phyloP scores from a whole-genome alignment of 2,329 filamentous ascomycete genomes.

The Fusarium incarnatum region DNA sequence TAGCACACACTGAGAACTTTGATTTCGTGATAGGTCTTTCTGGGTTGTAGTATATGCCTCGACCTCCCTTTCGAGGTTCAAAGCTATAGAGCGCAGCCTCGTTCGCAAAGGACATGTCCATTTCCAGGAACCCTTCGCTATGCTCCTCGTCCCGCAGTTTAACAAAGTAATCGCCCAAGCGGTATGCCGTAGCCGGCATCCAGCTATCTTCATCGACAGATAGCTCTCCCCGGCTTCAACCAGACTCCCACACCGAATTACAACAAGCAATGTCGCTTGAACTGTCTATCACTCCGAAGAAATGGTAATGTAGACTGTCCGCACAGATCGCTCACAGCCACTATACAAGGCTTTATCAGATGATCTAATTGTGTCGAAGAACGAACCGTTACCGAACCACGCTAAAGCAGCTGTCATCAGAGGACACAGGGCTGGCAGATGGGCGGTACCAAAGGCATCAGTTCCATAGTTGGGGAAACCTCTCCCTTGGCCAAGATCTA shows the following conservation, averaged over 20 bases:
- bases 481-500: not conserved
- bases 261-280: fast-evolving
- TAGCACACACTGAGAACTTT: not conserved
- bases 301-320: not conserved
- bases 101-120: constrained; percentile 33
- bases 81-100: constrained; percentile 13
- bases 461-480: too few species aligned
- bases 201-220: not conserved
- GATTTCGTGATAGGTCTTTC: constrained; percentile 10
- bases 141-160: not conserved
- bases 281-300: not conserved
- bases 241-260: too few species aligned
- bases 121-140: not conserved
- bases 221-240: not conserved
- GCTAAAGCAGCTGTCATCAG: constrained; percentile 23
- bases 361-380: constrained; percentile 1
- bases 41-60: not conserved
- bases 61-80: not conserved
- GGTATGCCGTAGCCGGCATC: not conserved
- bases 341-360: not conserved
- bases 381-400: constrained; percentile 18
- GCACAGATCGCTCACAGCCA: constrained; percentile 1
- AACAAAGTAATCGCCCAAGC: not conserved
- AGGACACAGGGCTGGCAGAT: not conserved
- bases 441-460: not conserved